Percentiles rank a stretch among this genome's conserved stretches.
phyloP scores from a whole-genome alignment of 2,329 filamentous ascomycete species.

The Aspergillus bombycis region DNA sequence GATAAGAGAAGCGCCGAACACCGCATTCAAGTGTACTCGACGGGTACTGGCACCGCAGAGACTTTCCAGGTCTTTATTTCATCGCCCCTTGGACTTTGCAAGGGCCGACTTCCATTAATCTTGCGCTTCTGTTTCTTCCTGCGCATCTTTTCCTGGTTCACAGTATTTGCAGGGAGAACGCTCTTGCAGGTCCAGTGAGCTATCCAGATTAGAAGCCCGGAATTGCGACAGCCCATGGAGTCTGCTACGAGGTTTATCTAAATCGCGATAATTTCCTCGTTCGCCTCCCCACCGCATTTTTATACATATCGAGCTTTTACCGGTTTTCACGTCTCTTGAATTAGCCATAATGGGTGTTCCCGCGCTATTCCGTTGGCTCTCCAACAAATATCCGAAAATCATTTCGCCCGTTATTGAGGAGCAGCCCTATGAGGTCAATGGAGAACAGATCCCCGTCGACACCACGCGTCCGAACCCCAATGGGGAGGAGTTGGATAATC shows the following conservation, averaged over 20 bases:
- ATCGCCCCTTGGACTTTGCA: neutral
- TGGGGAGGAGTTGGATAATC: constrained; percentile 95
- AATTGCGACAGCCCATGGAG: constrained; percentile 22
- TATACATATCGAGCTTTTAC: constrained; percentile 11
- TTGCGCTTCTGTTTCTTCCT: neutral
- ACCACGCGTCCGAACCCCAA: constrained; percentile 87
- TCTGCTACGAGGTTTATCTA: constrained; percentile 8
- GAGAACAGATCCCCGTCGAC: constrained; percentile 81
- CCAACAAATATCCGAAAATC: constrained; percentile 96
- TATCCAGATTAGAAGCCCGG: constrained; percentile 3
- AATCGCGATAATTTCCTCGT: constrained; percentile 13
- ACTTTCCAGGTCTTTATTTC: constrained; percentile 17
- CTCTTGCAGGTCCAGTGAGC: constrained; percentile 5
- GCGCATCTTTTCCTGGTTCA: neutral
- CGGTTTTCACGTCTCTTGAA: neutral
- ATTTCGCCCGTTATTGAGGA: constrained; percentile 90
- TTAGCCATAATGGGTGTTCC: constrained; percentile 78
- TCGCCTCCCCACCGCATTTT: neutral
- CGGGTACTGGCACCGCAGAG: constrained; percentile 16
- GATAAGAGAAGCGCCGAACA: constrained; percentile 28
- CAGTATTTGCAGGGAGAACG: neutral
- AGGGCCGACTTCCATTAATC: neutral
- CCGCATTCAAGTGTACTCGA: constrained; percentile 8
- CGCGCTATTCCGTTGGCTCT: constrained; percentile 94
- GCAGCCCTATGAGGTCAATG: constrained; percentile 78